Conservation (phyloP, 179 eudicot species). For the Carnegiea gigantea region DNA sequence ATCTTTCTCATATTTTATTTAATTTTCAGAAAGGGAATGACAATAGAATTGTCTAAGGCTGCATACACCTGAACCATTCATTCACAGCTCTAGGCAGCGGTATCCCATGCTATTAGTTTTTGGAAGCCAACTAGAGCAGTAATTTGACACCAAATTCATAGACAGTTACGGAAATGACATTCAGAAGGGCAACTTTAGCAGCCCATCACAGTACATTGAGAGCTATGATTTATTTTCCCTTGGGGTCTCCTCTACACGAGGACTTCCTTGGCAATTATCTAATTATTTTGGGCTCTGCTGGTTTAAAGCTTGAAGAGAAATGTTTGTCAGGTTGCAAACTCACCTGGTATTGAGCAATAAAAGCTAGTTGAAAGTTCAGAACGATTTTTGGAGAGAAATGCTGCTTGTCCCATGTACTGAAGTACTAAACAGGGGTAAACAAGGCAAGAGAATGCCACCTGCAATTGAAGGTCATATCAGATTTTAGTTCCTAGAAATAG, state of each 20-base stretch:
- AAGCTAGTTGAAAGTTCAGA: slow-evolving; percentile 22
- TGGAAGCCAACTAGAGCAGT: neutral
- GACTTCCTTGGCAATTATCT: neutral
- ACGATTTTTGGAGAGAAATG: slow-evolving; percentile 50
- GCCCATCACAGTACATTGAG: neutral
- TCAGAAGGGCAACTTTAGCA: neutral
- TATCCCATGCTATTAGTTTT: too few relatives aligned
- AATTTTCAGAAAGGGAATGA: neutral
- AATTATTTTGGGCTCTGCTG: neutral
- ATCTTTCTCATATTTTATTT: neutral
- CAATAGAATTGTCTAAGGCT: neutral
- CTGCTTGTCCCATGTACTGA: slow-evolving; percentile 68
- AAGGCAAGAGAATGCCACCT: slow-evolving; percentile 59
- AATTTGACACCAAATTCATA: neutral
- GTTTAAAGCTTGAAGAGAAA: neutral
- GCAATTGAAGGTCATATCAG: slow-evolving; percentile 19
- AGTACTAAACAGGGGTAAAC: slow-evolving; percentile 69
- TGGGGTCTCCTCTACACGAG: neutral
- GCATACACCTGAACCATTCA: neutral
- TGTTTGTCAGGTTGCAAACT: neutral
- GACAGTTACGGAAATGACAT: neutral
- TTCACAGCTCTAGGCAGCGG: too few relatives aligned
- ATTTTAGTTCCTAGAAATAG: neutral
- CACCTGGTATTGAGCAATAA: slow-evolving; percentile 36
- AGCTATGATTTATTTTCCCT: neutral